Evolutionary conservation across 257 asterid genomes (phyloP), one percentile per base, ranked within the genome.

Genomic region (Sherardia arvensis): DNA sequence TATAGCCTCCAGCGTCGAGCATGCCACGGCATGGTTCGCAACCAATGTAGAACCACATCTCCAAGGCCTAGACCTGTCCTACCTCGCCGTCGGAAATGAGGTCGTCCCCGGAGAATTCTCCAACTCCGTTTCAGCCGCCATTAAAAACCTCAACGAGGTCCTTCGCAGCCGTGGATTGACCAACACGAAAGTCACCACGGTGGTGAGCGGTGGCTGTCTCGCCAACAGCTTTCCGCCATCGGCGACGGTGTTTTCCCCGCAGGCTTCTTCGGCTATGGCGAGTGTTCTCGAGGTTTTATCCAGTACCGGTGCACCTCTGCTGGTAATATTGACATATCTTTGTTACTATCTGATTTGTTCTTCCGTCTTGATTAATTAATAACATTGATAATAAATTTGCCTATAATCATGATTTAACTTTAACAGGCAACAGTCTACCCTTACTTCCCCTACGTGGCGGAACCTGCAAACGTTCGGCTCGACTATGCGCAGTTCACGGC

Each of bases 341-440:
- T n/a, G n/a, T n/a, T n/a, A n/a, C n/a, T n/a, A n/a, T n/a, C n/a
- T n/a, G n/a, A n/a, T n/a, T n/a, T n/a, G n/a, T n/a, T n/a, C n/a
- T n/a, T n/a, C n/a, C n/a, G n/a, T n/a, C n/a, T n/a, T n/a, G n/a
- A n/a, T n/a, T n/a, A n/a, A n/a, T n/a, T n/a, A n/a, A n/a, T n/a
- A n/a, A n/a, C n/a, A n/a, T n/a, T n/a, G n/a, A n/a, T n/a, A n/a
- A n/a, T n/a, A n/a, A n/a, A n/a, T n/a, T n/a, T n/a, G n/a, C n/a
- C n/a, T n/a, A n/a, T n/a, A n/a, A n/a, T n/a, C n/a, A n/a, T n/a
- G n/a, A n/a, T n/a, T n/a, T n/a, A n/a, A n/a, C n/a, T n/a, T n/a
- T n/a, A n/a, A n/a, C n/a, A n/a, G n/a, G n/a, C n/a, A n/a, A 82
- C 80, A 3, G 58, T 75, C 15, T 83, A 83, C 72, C 87, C 89